These are phyloP conservation scores for Haberlea rhodopensis DNA, from an alignment of 257 asterid genomes.

Conservation along the genomic window DNA sequence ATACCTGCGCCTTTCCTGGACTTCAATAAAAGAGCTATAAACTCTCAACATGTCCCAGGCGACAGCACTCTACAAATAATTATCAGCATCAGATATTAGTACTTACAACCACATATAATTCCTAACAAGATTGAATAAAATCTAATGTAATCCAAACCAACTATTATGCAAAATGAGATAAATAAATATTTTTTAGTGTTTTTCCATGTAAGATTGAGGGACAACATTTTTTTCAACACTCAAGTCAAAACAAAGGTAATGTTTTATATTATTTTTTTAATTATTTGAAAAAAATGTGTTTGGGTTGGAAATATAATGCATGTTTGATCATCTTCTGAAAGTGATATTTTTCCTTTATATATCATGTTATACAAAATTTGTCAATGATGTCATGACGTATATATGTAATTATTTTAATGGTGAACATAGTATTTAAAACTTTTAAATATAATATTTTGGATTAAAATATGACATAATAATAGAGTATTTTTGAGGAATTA, in stretches of 20 bases:
- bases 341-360: not conserved
- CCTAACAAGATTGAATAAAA: too few relatives aligned
- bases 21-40: slow-evolving; percentile 73
- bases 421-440: too few relatives aligned
- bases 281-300: not conserved
- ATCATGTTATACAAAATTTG: not conserved
- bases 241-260: not conserved
- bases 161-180: not conserved
- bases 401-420: too few relatives aligned
- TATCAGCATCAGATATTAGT: slow-evolving; percentile 27
- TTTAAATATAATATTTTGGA: not conserved
- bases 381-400: too few relatives aligned
- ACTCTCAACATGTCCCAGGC: slow-evolving; percentile 99
- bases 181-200: not conserved
- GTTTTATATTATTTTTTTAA: too few relatives aligned
- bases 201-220: not conserved
- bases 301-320: not conserved
- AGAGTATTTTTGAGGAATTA: not conserved
- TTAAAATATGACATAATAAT: too few relatives aligned
- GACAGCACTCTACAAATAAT: slow-evolving; percentile 69
- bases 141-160: not conserved
- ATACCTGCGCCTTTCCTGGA: slow-evolving; percentile 87
- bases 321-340: not conserved
- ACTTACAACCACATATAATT: not conserved
- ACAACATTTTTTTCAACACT: not conserved